These are phyloP conservation scores for Kodamaea hsintzibuensis DNA, from an alignment of 805 yeast genomes.

Conservation along the genomic window DNA sequence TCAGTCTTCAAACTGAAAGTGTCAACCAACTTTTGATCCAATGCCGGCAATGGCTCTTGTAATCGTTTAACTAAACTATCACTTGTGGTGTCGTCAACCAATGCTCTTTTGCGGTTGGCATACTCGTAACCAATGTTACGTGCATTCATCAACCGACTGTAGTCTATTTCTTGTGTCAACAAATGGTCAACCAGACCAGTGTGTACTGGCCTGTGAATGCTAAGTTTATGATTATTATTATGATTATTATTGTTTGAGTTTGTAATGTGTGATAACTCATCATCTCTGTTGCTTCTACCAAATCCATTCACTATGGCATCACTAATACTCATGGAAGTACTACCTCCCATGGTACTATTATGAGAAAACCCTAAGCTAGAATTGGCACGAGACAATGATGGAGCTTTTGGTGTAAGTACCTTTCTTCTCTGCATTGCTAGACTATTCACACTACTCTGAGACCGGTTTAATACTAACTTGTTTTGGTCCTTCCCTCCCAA, in stretches of 20 bases:
- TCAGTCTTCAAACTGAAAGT: constrained; percentile 20
- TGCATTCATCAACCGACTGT: neutral
- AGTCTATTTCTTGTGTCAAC: constrained; percentile 6
- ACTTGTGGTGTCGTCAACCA: constrained; percentile 18
- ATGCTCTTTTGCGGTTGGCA: constrained; percentile 5
- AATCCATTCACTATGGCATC: neutral
- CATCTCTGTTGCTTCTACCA: neutral
- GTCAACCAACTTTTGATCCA: constrained; percentile 7
- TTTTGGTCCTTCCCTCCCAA: constrained; percentile 44
- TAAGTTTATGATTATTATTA: too few species aligned
- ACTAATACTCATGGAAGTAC: neutral
- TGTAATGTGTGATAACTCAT: too few species aligned
- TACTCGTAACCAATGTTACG: neutral
- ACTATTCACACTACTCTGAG: constrained; percentile 23
- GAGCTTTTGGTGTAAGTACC: constrained; percentile 16
- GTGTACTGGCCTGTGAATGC: neutral
- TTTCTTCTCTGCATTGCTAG: constrained; percentile 5
- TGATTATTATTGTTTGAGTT: too few species aligned
- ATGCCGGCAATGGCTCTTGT: constrained; percentile 4
- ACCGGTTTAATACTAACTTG: constrained; percentile 28
- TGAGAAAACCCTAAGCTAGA: constrained; percentile 17
- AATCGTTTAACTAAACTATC: constrained; percentile 26
- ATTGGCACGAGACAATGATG: constrained; percentile 25
- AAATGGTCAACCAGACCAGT: constrained; percentile 5
- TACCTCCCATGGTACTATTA: neutral